phyloP scores from a whole-genome alignment of 1,284 basidiomycete species.

The Malassezia caprae region DNA sequence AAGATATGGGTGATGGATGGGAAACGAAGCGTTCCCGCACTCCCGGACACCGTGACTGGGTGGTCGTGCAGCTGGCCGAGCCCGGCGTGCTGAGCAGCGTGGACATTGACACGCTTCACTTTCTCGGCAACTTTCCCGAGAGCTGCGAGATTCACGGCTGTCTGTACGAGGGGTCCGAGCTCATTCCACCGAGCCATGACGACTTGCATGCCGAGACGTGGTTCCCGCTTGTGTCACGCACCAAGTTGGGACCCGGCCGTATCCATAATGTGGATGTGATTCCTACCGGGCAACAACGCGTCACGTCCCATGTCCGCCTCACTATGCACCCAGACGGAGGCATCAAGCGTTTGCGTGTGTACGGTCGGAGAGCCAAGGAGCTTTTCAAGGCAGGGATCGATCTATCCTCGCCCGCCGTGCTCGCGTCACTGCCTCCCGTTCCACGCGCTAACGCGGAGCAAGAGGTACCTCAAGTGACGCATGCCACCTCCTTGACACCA shows the following conservation, averaged over 20 bases:
- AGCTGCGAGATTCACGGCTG: slow-evolving; percentile 67
- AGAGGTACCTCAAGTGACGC: slow-evolving; percentile 15
- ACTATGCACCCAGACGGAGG: slow-evolving; percentile 93
- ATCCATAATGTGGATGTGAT: slow-evolving; percentile 74
- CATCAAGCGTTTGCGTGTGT: slow-evolving; percentile 76
- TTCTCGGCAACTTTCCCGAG: slow-evolving; percentile 89
- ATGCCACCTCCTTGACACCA: slow-evolving; percentile 9
- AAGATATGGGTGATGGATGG: slow-evolving; percentile 96
- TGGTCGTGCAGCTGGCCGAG: slow-evolving; percentile 65
- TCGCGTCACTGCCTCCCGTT: slow-evolving; percentile 23
- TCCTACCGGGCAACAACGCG: slow-evolving; percentile 53
- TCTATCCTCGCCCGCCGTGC: slow-evolving; percentile 15
- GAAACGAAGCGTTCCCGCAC: slow-evolving; percentile 82
- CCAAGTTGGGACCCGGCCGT: slow-evolving; percentile 75
- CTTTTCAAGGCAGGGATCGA: slow-evolving; percentile 17
- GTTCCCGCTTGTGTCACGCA: slow-evolving; percentile 64
- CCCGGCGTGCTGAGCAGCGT: slow-evolving; percentile 62
- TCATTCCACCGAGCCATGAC: slow-evolving; percentile 15
- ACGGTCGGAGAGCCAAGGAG: slow-evolving; percentile 57
- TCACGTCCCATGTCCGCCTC: slow-evolving; percentile 73
- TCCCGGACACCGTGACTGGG: slow-evolving; percentile 77
- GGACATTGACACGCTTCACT: slow-evolving; percentile 88
- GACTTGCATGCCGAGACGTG: slow-evolving; percentile 52
- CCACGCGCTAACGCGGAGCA: slow-evolving; percentile 16
- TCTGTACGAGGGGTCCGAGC: slow-evolving; percentile 44